A percentile compares a stretch with the other conserved stretches of the same genome.
These are phyloP conservation scores for Gyromitra esculenta DNA, from an alignment of 2,329 filamentous ascomycete species.

Conservation along the genomic window DNA sequence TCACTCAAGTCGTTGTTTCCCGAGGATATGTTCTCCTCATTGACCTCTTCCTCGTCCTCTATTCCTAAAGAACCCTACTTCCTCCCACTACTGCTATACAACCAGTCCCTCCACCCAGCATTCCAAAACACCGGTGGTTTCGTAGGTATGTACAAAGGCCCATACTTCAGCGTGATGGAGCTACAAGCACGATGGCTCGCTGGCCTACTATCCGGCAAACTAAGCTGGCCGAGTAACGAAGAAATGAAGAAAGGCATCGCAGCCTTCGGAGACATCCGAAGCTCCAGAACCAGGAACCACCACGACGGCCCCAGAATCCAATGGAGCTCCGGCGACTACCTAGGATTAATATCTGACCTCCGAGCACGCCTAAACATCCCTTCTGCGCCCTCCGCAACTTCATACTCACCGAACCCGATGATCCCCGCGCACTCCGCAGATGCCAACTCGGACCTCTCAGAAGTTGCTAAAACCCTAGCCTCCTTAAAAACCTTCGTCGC, in stretches of 20 bases:
- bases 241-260: slow-evolving; percentile 45
- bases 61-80: slow-evolving; percentile 44
- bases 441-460: background rate
- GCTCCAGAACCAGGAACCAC: slow-evolving; percentile 18
- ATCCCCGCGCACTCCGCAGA: slow-evolving; percentile 49
- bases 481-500: slow-evolving; percentile 6
- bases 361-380: slow-evolving; percentile 29
- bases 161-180: slow-evolving; percentile 53
- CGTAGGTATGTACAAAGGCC: slow-evolving; percentile 53
- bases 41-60: slow-evolving; percentile 20
- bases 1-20: slow-evolving; percentile 37
- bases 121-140: slow-evolving; percentile 48
- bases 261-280: slow-evolving; percentile 1
- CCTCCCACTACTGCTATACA: slow-evolving; percentile 47
- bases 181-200: slow-evolving; percentile 53
- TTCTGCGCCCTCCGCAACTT: background rate
- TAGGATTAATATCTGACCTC: slow-evolving; percentile 42
- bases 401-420: slow-evolving; percentile 37
- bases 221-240: slow-evolving; percentile 39
- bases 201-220: slow-evolving; percentile 43
- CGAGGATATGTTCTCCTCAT: slow-evolving; percentile 29
- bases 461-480: slow-evolving; percentile 17
- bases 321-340: slow-evolving; percentile 47
- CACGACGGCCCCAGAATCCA: slow-evolving; percentile 37
- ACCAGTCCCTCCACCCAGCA: slow-evolving; percentile 48